Conservation (phyloP, 78 protist genomes). For the Neovahlkampfia damariscottae region DNA sequence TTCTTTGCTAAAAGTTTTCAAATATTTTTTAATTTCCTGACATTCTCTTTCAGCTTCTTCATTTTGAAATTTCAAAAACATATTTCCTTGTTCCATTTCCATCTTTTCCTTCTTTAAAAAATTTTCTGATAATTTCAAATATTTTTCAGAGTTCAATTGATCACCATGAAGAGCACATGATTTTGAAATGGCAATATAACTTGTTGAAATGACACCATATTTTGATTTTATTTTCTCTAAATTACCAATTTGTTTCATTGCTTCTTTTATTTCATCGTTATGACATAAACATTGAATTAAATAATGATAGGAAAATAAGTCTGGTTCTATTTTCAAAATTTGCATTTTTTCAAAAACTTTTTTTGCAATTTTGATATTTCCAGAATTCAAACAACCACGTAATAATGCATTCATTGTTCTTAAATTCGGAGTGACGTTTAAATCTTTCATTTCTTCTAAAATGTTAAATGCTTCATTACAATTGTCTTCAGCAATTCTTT, state of each 20-base stretch:
- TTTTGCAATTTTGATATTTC: slow-evolving; percentile 20
- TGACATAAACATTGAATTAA: neutral
- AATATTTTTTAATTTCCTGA: neutral
- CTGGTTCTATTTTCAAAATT: slow-evolving; percentile 18
- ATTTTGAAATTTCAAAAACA: neutral
- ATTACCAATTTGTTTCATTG: neutral
- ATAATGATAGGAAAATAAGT: slow-evolving; percentile 35
- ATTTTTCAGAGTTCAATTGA: neutral
- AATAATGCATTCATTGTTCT: slow-evolving; percentile 42
- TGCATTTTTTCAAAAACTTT: slow-evolving; percentile 2
- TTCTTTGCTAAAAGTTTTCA: too few relatives aligned
- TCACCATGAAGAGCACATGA: neutral
- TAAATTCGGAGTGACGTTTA: slow-evolving; percentile 21
- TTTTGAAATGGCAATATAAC: neutral
- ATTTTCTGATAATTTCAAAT: neutral
- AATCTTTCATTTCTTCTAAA: slow-evolving; percentile 17
- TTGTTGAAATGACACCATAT: neutral
- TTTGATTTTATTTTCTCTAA: slow-evolving; percentile 1
- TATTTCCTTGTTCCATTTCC: neutral
- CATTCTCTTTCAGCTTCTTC: neutral
- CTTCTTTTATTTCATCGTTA: neutral
- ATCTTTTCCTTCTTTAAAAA: neutral
- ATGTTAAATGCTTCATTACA: slow-evolving; percentile 13
- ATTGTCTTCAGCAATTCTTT: neutral
- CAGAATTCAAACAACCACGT: slow-evolving; percentile 40